phyloP scores from a whole-genome alignment of 2,329 filamentous ascomycete genomes.

The Diaporthe vaccinii region DNA sequence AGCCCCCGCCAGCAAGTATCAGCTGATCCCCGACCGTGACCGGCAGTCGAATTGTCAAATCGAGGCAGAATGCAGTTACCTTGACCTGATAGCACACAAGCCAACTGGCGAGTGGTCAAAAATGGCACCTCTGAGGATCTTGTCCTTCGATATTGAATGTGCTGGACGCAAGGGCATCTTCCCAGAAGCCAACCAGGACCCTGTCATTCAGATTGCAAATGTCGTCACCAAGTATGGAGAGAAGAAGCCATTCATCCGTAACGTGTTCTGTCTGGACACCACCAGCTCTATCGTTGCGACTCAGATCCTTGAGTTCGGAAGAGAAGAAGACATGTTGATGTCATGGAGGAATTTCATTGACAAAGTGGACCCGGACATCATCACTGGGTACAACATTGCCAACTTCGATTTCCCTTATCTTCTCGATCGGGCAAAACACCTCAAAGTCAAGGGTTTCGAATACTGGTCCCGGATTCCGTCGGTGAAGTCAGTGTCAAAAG shows the following conservation, averaged over 20 bases:
- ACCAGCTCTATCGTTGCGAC: constrained; percentile 96
- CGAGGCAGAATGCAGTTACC: constrained; percentile 87
- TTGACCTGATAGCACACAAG: constrained; percentile 86
- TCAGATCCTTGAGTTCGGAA: constrained; percentile 85
- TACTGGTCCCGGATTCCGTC: constrained; percentile 87
- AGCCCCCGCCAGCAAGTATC: constrained; percentile 80
- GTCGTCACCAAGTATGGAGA: constrained; percentile 96
- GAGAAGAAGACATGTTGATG: constrained; percentile 91
- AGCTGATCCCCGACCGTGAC: constrained; percentile 73
- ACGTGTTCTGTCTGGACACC: constrained; percentile 94
- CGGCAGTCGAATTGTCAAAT: constrained; percentile 96
- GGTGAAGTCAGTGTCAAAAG: constrained; percentile 78
- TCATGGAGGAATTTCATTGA: constrained; percentile 92
- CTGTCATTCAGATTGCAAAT: constrained; percentile 98
- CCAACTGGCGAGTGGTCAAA: constrained; percentile 97
- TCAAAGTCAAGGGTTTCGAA: constrained; percentile 85
- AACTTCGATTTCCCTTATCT: constrained; percentile 99
- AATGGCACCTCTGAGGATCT: constrained; percentile 91
- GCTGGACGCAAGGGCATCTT: constrained; percentile 98
- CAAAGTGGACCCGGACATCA: constrained; percentile 93
- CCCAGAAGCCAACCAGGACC: constrained; percentile 90
- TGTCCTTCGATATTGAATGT: constrained; percentile 99
- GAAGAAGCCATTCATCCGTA: constrained; percentile 93
- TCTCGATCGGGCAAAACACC: constrained; percentile 85
- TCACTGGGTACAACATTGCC: constrained; percentile 98